Conservation (phyloP, 2,329 filamentous ascomycete genomes). For the Chaetomium globosum region DNA sequence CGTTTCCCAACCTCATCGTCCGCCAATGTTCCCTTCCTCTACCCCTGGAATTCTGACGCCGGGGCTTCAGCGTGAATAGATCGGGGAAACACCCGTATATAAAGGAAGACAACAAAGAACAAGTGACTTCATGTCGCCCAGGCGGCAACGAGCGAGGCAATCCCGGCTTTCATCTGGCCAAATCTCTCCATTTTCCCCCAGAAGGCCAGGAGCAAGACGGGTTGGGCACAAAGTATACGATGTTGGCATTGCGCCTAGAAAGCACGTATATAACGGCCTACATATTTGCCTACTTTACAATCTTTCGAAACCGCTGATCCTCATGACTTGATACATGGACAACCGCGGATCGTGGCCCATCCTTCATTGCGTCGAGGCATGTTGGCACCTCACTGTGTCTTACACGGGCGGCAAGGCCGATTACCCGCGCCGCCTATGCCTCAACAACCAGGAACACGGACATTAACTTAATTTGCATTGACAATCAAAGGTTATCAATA, state of each 20-base stretch:
- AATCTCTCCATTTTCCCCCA: not conserved
- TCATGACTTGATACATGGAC: not conserved
- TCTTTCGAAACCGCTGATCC: not conserved
- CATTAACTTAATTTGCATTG: slow-evolving; percentile 30
- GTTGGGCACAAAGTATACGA: not conserved
- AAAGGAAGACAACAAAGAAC: not conserved
- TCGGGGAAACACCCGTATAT: not conserved
- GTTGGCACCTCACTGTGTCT: slow-evolving; percentile 2
- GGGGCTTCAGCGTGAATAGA: not conserved
- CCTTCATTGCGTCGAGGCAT: slow-evolving; percentile 11
- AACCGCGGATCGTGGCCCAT: not conserved
- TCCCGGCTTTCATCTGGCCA: slow-evolving; percentile 2
- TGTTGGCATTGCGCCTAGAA: slow-evolving; percentile 5
- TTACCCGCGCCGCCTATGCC: slow-evolving; percentile 16
- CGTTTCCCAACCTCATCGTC: not conserved
- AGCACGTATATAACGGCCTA: slow-evolving; percentile 5
- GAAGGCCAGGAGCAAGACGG: not conserved
- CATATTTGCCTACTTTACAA: slow-evolving; percentile 3
- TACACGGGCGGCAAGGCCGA: slow-evolving; percentile 2
- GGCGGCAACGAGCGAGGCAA: not conserved
- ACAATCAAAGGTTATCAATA: slow-evolving; percentile 32
- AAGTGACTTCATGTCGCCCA: not conserved
- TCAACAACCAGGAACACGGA: slow-evolving; percentile 20
- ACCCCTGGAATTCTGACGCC: not conserved
- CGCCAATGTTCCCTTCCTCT: not conserved